phyloP scores from a whole-genome alignment of 805 yeast genomes.

The Millerozyma miso region DNA sequence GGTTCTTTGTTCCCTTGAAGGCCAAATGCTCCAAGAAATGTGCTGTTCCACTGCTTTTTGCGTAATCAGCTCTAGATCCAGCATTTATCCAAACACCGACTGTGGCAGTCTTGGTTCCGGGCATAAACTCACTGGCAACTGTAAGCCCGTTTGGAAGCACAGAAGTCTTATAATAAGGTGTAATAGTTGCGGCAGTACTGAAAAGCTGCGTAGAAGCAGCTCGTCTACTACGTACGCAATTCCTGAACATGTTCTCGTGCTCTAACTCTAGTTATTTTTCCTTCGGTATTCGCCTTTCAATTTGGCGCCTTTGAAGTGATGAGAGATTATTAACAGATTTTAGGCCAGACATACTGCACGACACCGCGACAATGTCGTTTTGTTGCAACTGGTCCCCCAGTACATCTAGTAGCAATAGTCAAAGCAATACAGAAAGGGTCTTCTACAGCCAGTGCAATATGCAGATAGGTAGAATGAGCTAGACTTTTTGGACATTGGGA shows the following conservation, averaged over 20 bases:
- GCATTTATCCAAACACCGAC: slow-evolving; percentile 99
- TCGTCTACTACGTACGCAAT: background rate
- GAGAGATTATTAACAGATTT: too few species aligned
- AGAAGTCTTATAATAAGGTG: slow-evolving; percentile 49
- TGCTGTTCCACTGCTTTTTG: slow-evolving; percentile 87
- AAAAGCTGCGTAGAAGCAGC: background rate
- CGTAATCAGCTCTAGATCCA: slow-evolving; percentile 93
- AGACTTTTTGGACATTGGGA: too few species aligned
- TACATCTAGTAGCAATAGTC: background rate
- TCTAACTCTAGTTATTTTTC: too few species aligned
- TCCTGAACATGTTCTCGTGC: background rate
- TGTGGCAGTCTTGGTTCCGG: slow-evolving; percentile 89
- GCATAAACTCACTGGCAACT: slow-evolving; percentile 85
- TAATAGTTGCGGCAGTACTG: slow-evolving; percentile 7
- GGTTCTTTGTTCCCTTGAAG: slow-evolving; percentile 83
- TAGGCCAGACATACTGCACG: too few species aligned
- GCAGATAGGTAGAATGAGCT: too few species aligned
- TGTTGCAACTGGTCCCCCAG: background rate
- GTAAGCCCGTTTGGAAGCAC: slow-evolving; percentile 87
- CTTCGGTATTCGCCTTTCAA: too few species aligned
- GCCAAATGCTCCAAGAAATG: slow-evolving; percentile 96
- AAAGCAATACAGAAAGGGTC: too few species aligned
- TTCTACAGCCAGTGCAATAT: too few species aligned
- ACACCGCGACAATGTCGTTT: background rate
- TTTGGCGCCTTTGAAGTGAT: too few species aligned